A percentile compares a stretch with the other conserved stretches of the same genome.
These are phyloP conservation scores for Ceriops tagal DNA, from an alignment of 345 rosid genomes.

Conservation along the genomic window DNA sequence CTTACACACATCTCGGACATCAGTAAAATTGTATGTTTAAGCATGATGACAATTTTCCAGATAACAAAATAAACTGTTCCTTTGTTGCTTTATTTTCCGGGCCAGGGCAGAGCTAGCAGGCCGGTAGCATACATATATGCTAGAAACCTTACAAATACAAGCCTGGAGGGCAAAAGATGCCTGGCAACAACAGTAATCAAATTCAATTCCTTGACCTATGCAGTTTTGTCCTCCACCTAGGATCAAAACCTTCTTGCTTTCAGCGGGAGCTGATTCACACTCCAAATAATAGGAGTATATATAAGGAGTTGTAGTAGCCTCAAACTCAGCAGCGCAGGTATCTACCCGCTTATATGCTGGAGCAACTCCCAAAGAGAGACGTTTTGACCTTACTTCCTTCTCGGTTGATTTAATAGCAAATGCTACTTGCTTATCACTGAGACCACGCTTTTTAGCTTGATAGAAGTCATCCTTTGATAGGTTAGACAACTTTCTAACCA, in stretches of 20 bases:
- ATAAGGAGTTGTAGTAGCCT: slow-evolving; percentile 78
- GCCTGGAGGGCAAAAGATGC: slow-evolving; percentile 94
- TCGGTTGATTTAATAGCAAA: slow-evolving; percentile 84
- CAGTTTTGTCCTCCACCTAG: slow-evolving; percentile 96
- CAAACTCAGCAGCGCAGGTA: slow-evolving; percentile 98
- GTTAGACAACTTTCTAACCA: slow-evolving; percentile 45
- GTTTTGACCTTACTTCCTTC: slow-evolving; percentile 65
- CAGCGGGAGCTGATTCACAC: slow-evolving; percentile 86
- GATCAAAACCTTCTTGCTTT: slow-evolving; percentile 77
- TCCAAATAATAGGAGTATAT: slow-evolving; percentile 94
- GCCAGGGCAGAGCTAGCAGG: background rate
- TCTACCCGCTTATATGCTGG: slow-evolving; percentile 94
- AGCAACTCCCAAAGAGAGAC: slow-evolving; percentile 62
- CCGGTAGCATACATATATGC: background rate
- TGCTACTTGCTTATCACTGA: slow-evolving; percentile 92
- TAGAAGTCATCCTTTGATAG: slow-evolving; percentile 73
- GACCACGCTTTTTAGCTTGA: slow-evolving; percentile 76
- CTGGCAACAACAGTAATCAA: slow-evolving; percentile 97
- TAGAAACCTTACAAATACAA: slow-evolving; percentile 12
- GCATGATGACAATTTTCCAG: background rate
- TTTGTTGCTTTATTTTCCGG: background rate
- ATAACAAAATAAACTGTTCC: no score
- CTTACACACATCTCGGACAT: background rate
- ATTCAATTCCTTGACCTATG: slow-evolving; percentile 93
- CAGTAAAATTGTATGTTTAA: background rate